Conservation (phyloP, 441 rosid species). For the Cnidoscolus chayamansa region DNA sequence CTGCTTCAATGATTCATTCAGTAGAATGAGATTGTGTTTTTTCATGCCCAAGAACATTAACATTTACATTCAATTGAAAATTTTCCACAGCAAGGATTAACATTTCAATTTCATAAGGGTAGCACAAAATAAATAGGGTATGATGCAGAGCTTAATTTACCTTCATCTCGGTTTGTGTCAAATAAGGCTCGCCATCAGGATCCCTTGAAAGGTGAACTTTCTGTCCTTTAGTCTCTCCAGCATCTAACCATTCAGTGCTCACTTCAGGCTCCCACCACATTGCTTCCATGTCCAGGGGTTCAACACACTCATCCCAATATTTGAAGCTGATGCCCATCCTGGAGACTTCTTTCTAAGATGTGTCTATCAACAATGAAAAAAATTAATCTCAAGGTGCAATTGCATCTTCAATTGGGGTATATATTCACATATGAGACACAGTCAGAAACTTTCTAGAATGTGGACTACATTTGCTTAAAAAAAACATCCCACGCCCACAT, state of each 20-base stretch:
- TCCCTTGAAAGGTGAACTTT: constrained; percentile 88
- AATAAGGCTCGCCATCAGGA: constrained; percentile 86
- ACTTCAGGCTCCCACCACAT: constrained; percentile 85
- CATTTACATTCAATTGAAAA: not conserved
- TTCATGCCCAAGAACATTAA: not conserved
- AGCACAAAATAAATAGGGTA: not conserved
- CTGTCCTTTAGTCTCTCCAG: constrained; percentile 76
- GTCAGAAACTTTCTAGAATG: not conserved
- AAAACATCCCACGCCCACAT: not conserved
- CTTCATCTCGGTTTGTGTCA: constrained; percentile 90
- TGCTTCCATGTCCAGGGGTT: constrained; percentile 58
- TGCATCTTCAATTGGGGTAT: not conserved
- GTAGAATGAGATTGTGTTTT: not conserved
- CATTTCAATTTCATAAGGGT: not conserved
- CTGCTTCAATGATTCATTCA: not conserved
- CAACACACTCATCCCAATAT: constrained; percentile 87
- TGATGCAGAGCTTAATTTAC: constrained; percentile 31
- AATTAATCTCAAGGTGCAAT: not conserved
- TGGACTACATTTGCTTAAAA: not conserved
- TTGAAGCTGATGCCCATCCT: constrained; percentile 69
- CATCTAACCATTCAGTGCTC: constrained; percentile 74
- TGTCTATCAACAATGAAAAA: not conserved
- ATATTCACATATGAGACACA: not conserved
- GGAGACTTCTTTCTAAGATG: constrained; percentile 11
- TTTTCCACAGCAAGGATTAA: not conserved